Conservation (phyloP, 306 rosid species). For the Crotalaria pallida region DNA sequence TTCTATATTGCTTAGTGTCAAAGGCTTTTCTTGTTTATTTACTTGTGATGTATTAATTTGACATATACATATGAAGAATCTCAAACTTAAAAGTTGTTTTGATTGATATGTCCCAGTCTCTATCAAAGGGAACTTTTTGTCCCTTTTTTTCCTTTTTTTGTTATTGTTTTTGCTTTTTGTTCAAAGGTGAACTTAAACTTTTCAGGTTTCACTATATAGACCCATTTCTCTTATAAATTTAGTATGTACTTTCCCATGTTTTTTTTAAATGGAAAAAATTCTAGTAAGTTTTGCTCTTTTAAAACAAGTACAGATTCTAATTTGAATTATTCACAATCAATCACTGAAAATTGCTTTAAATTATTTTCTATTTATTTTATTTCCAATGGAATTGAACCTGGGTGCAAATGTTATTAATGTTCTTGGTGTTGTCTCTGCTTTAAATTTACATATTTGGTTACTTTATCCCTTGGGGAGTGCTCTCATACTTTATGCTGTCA, state of each 20-base stretch:
- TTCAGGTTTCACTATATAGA: background rate
- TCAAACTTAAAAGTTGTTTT: slow-evolving; percentile 4
- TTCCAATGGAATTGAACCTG: slow-evolving; percentile 17
- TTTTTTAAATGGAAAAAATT: background rate
- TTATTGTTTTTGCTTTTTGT: background rate
- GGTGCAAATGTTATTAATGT: background rate
- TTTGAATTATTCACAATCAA: background rate
- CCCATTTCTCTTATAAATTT: background rate
- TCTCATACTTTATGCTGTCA: slow-evolving; percentile 20
- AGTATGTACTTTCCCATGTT: background rate
- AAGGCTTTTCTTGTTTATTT: background rate
- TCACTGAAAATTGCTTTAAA: background rate
- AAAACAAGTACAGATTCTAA: background rate
- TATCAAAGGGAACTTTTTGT: slow-evolving; percentile 8
- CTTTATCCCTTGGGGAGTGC: background rate
- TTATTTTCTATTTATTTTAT: background rate
- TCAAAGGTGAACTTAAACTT: background rate
- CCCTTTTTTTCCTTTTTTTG: background rate
- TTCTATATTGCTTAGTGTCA: slow-evolving; percentile 14
- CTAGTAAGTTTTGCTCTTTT: background rate
- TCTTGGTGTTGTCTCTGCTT: background rate
- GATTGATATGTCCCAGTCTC: background rate
- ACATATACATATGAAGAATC: background rate
- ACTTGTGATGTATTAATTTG: slow-evolving; percentile 11
- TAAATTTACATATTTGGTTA: background rate